Percentiles rank a stretch among this genome's conserved stretches.
Evolutionary conservation across 768 basidiomycete genomes (phyloP).

Genomic region (Podaxis sp.): DNA sequence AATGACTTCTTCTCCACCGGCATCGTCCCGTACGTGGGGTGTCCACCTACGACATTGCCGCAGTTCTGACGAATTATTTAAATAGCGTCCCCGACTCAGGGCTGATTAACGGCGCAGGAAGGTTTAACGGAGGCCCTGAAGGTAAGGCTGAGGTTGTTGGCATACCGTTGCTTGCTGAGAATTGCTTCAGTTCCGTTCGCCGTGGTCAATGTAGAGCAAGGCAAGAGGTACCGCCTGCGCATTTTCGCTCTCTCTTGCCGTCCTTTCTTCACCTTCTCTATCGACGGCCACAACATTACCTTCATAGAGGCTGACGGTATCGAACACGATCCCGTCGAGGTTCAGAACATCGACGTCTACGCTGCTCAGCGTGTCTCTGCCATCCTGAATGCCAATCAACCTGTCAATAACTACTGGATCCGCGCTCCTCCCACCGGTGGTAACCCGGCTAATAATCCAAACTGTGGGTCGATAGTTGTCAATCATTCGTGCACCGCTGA

Average conservation of each 20-base stretch:
- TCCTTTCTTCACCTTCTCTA: slow-evolving; percentile 36
- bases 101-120: slow-evolving; percentile 17
- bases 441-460: slow-evolving; percentile 11
- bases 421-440: slow-evolving; percentile 38
- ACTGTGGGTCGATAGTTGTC: neutral
- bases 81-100: slow-evolving; percentile 2
- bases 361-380: slow-evolving; percentile 29
- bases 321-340: slow-evolving; percentile 29
- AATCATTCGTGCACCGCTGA: neutral
- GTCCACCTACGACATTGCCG: neutral
- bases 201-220: slow-evolving; percentile 39
- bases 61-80: neutral
- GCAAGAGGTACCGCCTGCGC: slow-evolving; percentile 53
- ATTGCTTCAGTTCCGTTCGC: slow-evolving; percentile 13
- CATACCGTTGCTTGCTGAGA: neutral
- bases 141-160: slow-evolving; percentile 9
- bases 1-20: slow-evolving; percentile 37
- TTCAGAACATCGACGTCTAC: slow-evolving; percentile 37
- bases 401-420: slow-evolving; percentile 37
- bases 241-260: slow-evolving; percentile 47
- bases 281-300: slow-evolving; percentile 31
- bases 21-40: slow-evolving; percentile 11
- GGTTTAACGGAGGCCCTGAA: slow-evolving; percentile 12
- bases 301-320: slow-evolving; percentile 31
- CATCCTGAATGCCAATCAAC: slow-evolving; percentile 27